Percentiles rank a stretch among this genome's conserved stretches.
These are phyloP conservation scores for Pholiota microspora DNA, from an alignment of 768 basidiomycete species.

Conservation along the genomic window DNA sequence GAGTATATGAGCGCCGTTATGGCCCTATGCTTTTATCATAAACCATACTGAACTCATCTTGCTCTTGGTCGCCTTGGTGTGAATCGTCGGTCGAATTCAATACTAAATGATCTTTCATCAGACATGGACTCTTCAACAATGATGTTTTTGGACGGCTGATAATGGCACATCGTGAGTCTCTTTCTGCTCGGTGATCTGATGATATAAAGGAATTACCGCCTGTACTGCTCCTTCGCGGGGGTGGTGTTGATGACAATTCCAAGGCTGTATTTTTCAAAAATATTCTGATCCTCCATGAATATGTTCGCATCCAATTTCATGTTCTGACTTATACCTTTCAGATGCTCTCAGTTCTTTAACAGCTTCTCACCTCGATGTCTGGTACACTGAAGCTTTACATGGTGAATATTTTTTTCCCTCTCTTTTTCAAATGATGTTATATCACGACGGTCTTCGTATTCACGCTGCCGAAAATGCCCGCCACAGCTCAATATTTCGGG, in stretches of 20 bases:
- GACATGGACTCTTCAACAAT: no score
- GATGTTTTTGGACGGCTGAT: neutral
- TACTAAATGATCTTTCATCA: neutral
- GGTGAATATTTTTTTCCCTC: constrained; percentile 32
- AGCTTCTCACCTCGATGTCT: neutral
- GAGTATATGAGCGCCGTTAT: constrained; percentile 78
- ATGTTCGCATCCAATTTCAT: neutral
- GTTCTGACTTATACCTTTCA: constrained; percentile 1
- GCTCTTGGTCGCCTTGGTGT: neutral
- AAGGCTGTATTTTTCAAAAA: constrained; percentile 71
- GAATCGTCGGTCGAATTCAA: neutral
- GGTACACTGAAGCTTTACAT: neutral
- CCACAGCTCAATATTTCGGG: constrained; percentile 87
- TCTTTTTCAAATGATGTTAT: constrained; percentile 55
- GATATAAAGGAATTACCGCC: constrained; percentile 87
- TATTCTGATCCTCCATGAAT: constrained; percentile 45
- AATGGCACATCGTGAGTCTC: constrained; percentile 30
- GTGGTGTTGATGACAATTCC: constrained; percentile 68
- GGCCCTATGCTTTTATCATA: constrained; percentile 69
- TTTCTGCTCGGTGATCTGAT: constrained; percentile 39
- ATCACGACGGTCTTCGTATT: constrained; percentile 95
- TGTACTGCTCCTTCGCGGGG: constrained; percentile 44
- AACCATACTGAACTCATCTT: constrained; percentile 53
- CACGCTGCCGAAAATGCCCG: constrained; percentile 85
- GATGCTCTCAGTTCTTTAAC: neutral